Evolutionary conservation across 2,329 filamentous ascomycete genomes (phyloP).

Genomic region (Epichloe elymi): DNA sequence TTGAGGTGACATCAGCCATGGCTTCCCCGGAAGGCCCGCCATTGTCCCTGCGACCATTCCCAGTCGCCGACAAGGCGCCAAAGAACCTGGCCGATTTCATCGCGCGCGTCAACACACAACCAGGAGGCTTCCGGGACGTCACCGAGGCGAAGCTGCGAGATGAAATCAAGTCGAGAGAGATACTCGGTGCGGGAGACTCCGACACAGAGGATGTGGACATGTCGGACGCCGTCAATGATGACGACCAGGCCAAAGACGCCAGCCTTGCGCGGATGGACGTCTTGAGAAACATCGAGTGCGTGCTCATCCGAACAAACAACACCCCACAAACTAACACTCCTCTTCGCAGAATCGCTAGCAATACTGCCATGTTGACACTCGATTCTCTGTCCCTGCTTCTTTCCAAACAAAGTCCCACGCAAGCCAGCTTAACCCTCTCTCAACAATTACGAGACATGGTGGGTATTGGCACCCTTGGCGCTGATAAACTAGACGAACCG

Average conservation of each 20-base stretch:
- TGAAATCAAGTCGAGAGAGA: slow-evolving; percentile 41
- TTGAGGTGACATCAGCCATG: slow-evolving; percentile 13
- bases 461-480: slow-evolving; percentile 61
- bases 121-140: slow-evolving; percentile 67
- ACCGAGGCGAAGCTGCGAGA: slow-evolving; percentile 59
- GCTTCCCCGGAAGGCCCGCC: slow-evolving; percentile 19
- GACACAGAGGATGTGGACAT: slow-evolving; percentile 33
- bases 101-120: slow-evolving; percentile 63
- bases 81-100: slow-evolving; percentile 63
- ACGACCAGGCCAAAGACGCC: slow-evolving; percentile 29
- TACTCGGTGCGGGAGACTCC: slow-evolving; percentile 28
- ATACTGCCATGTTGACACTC: slow-evolving; percentile 55
- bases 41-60: slow-evolving; percentile 27
- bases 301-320: neutral
- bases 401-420: slow-evolving; percentile 64
- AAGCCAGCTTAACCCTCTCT: slow-evolving; percentile 58
- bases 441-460: slow-evolving; percentile 55
- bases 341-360: slow-evolving; percentile 22
- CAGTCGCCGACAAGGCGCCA: slow-evolving; percentile 41
- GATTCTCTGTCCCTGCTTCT: slow-evolving; percentile 75
- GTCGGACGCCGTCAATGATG: slow-evolving; percentile 33
- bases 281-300: slow-evolving; percentile 44
- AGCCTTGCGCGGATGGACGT: slow-evolving; percentile 45
- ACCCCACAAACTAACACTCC: neutral
- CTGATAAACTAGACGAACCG: slow-evolving; percentile 50